phyloP scores from a whole-genome alignment of 202 grass and related monocot species.

The Brachypodium distachyon region DNA sequence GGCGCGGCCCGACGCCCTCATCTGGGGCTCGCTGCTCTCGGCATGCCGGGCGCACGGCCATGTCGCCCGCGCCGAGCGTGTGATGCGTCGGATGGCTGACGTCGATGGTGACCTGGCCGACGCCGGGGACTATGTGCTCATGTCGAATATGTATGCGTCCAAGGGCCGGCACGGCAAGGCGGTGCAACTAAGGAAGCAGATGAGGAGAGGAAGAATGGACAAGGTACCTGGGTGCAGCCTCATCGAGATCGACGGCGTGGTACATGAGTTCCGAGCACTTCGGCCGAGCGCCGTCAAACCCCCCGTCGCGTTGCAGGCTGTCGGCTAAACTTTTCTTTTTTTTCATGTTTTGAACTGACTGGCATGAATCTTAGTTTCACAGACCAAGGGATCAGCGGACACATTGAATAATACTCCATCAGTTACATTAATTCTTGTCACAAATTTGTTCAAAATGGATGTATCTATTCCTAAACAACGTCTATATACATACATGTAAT shows the following conservation, averaged over 20 bases:
- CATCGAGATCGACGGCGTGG: slow-evolving; percentile 58
- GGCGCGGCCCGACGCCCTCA: slow-evolving; percentile 10
- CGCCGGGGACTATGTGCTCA: slow-evolving; percentile 48
- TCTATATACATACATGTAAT: too few relatives aligned
- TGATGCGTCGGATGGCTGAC: slow-evolving; percentile 3
- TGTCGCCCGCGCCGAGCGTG: slow-evolving; percentile 37
- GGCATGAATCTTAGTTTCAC: too few relatives aligned
- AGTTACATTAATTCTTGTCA: too few relatives aligned
- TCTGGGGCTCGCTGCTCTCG: slow-evolving; percentile 62
- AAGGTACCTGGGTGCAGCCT: slow-evolving; percentile 57
- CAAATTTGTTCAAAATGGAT: too few relatives aligned
- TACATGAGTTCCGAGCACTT: slow-evolving; percentile 54
- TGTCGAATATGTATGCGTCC: slow-evolving; percentile 65
- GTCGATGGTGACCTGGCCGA: not conserved
- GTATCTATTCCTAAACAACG: too few relatives aligned
- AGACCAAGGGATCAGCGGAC: too few relatives aligned
- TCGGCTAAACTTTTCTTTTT: too few relatives aligned
- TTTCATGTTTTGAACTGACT: too few relatives aligned
- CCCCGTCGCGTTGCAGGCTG: too few relatives aligned
- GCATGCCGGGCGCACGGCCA: slow-evolving; percentile 44
- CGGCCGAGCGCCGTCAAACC: not conserved
- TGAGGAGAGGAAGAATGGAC: slow-evolving; percentile 36
- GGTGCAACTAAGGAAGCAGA: slow-evolving; percentile 38
- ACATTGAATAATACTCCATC: too few relatives aligned
- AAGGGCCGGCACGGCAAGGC: slow-evolving; percentile 13